Conservation (phyloP, 2,329 filamentous ascomycete species). For the Trichoderma simmonsii region DNA sequence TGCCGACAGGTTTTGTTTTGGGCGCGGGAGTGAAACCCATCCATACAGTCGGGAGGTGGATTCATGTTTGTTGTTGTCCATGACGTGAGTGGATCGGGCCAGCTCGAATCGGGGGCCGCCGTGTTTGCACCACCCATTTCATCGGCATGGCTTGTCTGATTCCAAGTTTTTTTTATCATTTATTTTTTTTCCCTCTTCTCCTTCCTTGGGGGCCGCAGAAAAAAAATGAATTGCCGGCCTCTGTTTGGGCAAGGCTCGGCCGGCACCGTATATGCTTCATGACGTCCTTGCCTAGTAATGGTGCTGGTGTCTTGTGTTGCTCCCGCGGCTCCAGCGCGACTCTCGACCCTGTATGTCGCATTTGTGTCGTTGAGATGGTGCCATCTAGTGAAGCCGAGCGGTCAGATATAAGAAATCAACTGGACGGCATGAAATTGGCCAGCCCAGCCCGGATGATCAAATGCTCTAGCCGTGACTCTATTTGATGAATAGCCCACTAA, state of each 20-base stretch:
- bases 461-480: background rate
- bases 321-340: background rate
- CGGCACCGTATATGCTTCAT: conserved; percentile 10
- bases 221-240: background rate
- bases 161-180: background rate
- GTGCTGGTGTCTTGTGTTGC: background rate
- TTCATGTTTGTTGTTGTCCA: conserved; percentile 9
- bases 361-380: background rate
- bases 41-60: background rate
- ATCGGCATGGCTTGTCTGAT: background rate
- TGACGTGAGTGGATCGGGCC: conserved; percentile 17
- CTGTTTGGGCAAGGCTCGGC: background rate
- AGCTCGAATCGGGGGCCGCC: conserved; percentile 8
- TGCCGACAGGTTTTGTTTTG: background rate
- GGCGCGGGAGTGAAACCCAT: background rate
- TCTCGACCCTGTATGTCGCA: background rate
- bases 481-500: background rate
- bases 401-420: background rate
- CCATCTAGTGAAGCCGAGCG: background rate
- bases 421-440: background rate
- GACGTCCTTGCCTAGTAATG: background rate
- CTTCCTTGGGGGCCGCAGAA: background rate
- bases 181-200: background rate
- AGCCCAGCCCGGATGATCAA: background rate
- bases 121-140: background rate